Conservation (phyloP, 2,329 filamentous ascomycete genomes). For the Verticillium longisporum region DNA sequence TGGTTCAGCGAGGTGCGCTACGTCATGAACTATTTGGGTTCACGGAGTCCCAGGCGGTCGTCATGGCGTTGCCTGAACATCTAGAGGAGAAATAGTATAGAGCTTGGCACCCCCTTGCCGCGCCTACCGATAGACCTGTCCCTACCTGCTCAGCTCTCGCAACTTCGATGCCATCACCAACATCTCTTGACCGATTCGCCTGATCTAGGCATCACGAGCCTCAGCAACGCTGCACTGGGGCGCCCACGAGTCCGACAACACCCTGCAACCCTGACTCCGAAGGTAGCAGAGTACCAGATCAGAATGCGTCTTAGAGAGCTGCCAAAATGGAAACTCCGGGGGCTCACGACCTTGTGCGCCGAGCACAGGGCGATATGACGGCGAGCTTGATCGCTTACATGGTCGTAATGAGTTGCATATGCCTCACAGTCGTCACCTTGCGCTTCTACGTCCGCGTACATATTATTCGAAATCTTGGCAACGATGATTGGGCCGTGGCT, state of each 20-base stretch:
- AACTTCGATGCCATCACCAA: too few species aligned
- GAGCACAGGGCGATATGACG: background rate
- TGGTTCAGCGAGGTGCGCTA: background rate
- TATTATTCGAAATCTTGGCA: background rate
- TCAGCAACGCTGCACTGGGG: too few species aligned
- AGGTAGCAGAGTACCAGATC: background rate
- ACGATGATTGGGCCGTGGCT: background rate
- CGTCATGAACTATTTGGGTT: background rate
- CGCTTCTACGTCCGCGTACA: constrained; percentile 1
- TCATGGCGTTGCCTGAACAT: background rate
- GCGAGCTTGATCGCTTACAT: background rate
- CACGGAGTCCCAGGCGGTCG: background rate
- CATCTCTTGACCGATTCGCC: too few species aligned
- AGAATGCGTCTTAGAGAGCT: background rate
- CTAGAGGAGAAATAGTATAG: background rate
- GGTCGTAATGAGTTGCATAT: background rate
- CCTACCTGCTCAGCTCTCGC: too few species aligned
- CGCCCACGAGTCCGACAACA: too few species aligned
- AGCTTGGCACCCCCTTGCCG: background rate
- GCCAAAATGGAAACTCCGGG: background rate
- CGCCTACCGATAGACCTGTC: too few species aligned
- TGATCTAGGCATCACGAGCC: too few species aligned
- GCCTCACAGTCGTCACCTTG: background rate
- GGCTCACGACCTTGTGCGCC: background rate
- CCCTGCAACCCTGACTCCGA: too few species aligned